Conservation (phyloP, 208 protist species). For the Novymonas esmeraldas region DNA sequence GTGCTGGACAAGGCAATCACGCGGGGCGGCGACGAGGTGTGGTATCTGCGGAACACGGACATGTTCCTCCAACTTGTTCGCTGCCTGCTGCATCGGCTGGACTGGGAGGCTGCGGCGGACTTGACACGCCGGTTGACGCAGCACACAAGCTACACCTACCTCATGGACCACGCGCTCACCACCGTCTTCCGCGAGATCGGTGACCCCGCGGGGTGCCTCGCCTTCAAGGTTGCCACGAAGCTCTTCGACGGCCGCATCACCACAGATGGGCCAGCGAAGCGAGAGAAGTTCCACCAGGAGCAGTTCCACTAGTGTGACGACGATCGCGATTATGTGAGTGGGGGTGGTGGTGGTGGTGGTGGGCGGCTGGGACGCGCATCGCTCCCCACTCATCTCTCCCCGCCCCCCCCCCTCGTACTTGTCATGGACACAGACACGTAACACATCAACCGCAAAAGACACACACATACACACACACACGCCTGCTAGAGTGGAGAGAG, state of each 20-base stretch:
- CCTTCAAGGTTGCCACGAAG: conserved; percentile 90
- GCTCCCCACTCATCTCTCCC: no score
- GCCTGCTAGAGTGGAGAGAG: no score
- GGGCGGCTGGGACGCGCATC: no score
- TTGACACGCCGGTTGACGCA: conserved; percentile 75
- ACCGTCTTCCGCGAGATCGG: conserved; percentile 85
- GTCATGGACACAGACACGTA: no score
- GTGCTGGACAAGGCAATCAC: conserved; percentile 62
- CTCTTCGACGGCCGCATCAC: conserved; percentile 89
- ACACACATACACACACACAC: no score
- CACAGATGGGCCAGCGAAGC: conserved; percentile 68
- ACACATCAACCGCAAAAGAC: no score
- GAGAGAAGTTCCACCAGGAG: conserved; percentile 46
- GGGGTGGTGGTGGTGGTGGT: no score
- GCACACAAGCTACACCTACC: conserved; percentile 77
- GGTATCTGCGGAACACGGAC: conserved; percentile 85
- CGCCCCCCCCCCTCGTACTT: no score
- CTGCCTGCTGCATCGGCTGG: conserved; percentile 82
- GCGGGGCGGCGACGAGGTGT: conserved; percentile 60
- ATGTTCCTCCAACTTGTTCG: conserved; percentile 83
- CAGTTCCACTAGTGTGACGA: conserved; percentile 14
- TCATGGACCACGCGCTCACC: conserved; percentile 86
- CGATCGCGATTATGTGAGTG: no score
- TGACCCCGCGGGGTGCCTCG: conserved; percentile 79
- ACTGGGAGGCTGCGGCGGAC: conserved; percentile 86